phyloP scores from a whole-genome alignment of 352 stramenopile genomes.

The Pythium guiyangense region DNA sequence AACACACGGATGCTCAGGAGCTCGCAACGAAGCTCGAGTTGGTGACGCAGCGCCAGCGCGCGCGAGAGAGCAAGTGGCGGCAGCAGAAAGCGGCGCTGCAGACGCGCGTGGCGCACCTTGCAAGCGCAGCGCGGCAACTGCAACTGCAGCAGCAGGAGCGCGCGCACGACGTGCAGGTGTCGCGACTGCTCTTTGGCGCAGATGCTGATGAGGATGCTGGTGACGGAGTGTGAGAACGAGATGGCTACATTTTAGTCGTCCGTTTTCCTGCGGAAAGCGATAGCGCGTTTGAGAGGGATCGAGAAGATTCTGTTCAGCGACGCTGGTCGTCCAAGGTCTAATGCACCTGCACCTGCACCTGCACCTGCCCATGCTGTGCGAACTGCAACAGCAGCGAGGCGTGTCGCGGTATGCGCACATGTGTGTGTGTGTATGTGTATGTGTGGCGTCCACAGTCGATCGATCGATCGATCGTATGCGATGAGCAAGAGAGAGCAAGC shows the following conservation, averaged over 20 bases:
- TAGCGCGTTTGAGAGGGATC: background rate
- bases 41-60: constrained; percentile 1
- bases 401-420: too few species aligned
- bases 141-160: constrained; percentile 22
- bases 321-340: background rate
- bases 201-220: background rate
- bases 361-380: background rate
- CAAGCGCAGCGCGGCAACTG: constrained; percentile 19
- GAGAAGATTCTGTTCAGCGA: constrained; percentile 8
- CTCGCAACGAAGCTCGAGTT: constrained; percentile 10
- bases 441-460: too few species aligned
- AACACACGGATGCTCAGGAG: background rate
- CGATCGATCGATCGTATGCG: too few species aligned
- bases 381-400: too few species aligned
- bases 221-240: background rate
- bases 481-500: too few species aligned
- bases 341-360: background rate
- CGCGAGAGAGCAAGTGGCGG: constrained; percentile 9
- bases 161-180: constrained; percentile 16
- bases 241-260: constrained; percentile 2
- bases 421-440: too few species aligned
- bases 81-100: constrained; percentile 16
- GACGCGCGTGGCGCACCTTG: constrained; percentile 16
- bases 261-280: too few species aligned
- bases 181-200: constrained; percentile 12